Evolutionary conservation across 768 basidiomycete species (phyloP).

Genomic region (Suillus brevipes): DNA sequence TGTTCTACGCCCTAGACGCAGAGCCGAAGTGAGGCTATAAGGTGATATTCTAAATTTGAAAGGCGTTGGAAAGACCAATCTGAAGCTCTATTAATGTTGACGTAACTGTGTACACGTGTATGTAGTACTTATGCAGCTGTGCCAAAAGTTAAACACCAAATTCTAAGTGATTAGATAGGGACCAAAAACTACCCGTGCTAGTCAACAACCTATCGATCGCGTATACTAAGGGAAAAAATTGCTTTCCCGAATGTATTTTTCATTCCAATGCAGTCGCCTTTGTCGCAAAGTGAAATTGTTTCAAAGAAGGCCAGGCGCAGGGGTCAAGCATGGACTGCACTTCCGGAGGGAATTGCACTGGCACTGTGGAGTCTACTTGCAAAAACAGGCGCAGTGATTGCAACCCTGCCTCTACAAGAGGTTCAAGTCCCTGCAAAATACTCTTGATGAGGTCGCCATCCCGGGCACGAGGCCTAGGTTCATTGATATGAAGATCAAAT

Average conservation of each 20-base stretch:
- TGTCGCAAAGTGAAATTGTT: constrained; percentile 7
- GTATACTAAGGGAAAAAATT: neutral
- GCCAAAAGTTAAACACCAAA: neutral
- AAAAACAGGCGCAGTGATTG: constrained; percentile 6
- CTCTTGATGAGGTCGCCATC: neutral
- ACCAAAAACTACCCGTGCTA: neutral
- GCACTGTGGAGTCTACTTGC: neutral
- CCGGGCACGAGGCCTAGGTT: neutral
- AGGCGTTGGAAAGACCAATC: neutral
- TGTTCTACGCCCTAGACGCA: neutral
- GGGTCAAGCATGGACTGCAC: constrained; percentile 6
- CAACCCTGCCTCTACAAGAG: constrained; percentile 6
- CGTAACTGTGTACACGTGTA: neutral
- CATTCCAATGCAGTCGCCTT: neutral
- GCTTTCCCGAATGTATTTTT: neutral
- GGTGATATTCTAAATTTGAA: no score
- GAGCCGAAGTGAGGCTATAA: neutral
- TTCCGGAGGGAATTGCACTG: neutral
- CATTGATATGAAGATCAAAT: constrained; percentile 9
- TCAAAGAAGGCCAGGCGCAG: constrained; percentile 9
- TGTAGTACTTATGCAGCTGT: neutral
- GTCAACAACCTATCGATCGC: neutral
- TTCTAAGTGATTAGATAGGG: neutral
- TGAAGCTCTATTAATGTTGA: neutral
- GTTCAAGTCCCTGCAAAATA: constrained; percentile 4